These are phyloP conservation scores for Paramarasmius palmivorus DNA, from an alignment of 1,284 basidiomycete genomes.

Conservation along the genomic window DNA sequence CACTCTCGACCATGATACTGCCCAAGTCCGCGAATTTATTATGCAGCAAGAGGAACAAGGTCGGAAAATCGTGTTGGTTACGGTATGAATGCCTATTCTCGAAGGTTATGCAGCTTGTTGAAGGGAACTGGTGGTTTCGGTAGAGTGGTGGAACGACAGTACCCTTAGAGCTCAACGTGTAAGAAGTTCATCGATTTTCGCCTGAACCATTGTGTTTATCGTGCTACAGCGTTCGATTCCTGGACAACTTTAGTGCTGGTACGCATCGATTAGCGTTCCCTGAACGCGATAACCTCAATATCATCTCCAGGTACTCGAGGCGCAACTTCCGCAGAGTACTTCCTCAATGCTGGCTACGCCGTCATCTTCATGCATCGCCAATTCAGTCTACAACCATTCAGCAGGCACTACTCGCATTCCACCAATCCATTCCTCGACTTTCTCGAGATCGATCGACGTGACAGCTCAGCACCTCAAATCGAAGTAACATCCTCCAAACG, in stretches of 20 bases:
- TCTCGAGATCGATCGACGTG: constrained; percentile 66
- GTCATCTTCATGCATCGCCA: constrained; percentile 99
- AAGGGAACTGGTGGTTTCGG: constrained; percentile 14
- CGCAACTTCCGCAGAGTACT: constrained; percentile 97
- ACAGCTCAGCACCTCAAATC: constrained; percentile 44
- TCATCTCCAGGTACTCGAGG: constrained; percentile 80
- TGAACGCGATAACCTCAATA: not conserved
- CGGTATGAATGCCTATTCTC: constrained; percentile 56
- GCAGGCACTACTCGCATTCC: constrained; percentile 95
- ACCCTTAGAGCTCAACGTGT: constrained; percentile 95
- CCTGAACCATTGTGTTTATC: constrained; percentile 19
- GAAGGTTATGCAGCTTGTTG: not conserved
- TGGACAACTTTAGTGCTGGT: constrained; percentile 99
- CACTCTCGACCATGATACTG: constrained; percentile 66
- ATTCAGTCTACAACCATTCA: constrained; percentile 96
- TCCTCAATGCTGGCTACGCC: constrained; percentile 90
- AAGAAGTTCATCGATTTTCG: constrained; percentile 40
- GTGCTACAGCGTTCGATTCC: constrained; percentile 83
- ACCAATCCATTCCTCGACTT: constrained; percentile 98
- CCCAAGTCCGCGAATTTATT: constrained; percentile 71
- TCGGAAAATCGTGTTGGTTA: constrained; percentile 88
- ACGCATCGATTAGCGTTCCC: constrained; percentile 24
- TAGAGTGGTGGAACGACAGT: constrained; percentile 98
- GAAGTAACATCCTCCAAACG: constrained; percentile 67
- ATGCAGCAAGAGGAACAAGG: constrained; percentile 60